A percentile compares a stretch with the other conserved stretches of the same genome.
Conservation (phyloP, 1,284 basidiomycete genomes). For the Phellinidium pouzarii region DNA sequence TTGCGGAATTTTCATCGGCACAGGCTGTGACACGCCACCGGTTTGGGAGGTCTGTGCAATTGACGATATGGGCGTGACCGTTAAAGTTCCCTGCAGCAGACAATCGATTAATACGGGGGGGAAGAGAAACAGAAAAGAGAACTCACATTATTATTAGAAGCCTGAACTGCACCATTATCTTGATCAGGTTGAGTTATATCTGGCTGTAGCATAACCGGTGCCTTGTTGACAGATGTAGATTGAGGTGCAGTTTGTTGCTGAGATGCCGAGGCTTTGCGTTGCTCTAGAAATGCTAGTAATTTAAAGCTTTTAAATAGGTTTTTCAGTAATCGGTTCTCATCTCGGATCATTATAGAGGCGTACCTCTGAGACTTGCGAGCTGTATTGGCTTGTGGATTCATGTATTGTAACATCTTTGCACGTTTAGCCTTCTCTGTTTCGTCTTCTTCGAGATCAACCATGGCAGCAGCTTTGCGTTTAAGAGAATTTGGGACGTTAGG, state of each 20-base stretch:
- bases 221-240: background rate
- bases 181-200: background rate
- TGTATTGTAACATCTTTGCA: slow-evolving; percentile 67
- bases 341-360: slow-evolving; percentile 14
- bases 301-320: slow-evolving; percentile 5
- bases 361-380: slow-evolving; percentile 41
- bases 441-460: slow-evolving; percentile 61
- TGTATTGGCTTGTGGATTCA: slow-evolving; percentile 50
- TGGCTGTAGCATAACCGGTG: background rate
- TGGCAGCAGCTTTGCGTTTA: slow-evolving; percentile 64
- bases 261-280: background rate
- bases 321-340: slow-evolving; percentile 15
- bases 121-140: background rate
- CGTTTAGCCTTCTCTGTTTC: slow-evolving; percentile 63
- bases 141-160: slow-evolving; percentile 1
- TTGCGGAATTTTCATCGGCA: slow-evolving; percentile 1
- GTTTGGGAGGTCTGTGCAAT: background rate
- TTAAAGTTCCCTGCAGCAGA: background rate
- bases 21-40: slow-evolving; percentile 10
- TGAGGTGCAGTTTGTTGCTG: background rate
- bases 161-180: background rate
- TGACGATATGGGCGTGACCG: background rate
- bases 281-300: slow-evolving; percentile 15
- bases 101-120: background rate
- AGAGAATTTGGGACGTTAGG: slow-evolving; percentile 62